Evolutionary conservation across 2,329 filamentous ascomycete genomes (phyloP).

Genomic region (Colletotrichum tamarilloi): DNA sequence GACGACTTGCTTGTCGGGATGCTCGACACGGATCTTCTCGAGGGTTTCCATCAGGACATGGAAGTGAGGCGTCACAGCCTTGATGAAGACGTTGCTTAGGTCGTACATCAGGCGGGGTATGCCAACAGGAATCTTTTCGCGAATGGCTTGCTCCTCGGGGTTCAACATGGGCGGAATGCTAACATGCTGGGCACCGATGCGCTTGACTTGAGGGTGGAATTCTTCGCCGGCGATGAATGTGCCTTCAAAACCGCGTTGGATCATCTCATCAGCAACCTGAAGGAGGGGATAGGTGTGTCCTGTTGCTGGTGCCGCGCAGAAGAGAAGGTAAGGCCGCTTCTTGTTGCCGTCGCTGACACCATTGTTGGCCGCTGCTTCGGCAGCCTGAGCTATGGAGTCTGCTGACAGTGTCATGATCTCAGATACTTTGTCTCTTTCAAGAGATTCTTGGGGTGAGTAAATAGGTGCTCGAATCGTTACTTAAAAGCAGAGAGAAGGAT

Average conservation of each 20-base stretch:
- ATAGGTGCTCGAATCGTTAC: too few relatives aligned
- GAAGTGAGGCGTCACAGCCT: constrained; percentile 46
- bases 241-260: constrained; percentile 52
- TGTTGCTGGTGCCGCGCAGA: constrained; percentile 41
- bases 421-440: not conserved
- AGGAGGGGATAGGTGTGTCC: constrained; percentile 47
- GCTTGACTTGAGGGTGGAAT: constrained; percentile 48
- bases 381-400: not conserved
- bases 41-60: constrained; percentile 48
- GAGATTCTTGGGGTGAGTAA: not conserved
- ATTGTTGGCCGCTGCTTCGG: constrained; percentile 1
- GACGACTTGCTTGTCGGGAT: constrained; percentile 52
- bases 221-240: constrained; percentile 52
- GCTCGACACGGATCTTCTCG: constrained; percentile 44
- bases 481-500: too few relatives aligned
- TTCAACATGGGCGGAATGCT: constrained; percentile 22
- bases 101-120: constrained; percentile 45
- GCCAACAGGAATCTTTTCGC: constrained; percentile 36
- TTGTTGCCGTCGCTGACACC: constrained; percentile 27
- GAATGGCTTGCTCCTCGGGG: constrained; percentile 37
- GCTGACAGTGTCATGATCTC: constrained; percentile 16
- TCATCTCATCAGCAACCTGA: constrained; percentile 49
- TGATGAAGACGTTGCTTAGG: constrained; percentile 47
- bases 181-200: constrained; percentile 51
- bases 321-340: constrained; percentile 44